Base-by-base conservation (phyloP, 1,284 basidiomycete species). In the Farysia itapuensis region DNA sequence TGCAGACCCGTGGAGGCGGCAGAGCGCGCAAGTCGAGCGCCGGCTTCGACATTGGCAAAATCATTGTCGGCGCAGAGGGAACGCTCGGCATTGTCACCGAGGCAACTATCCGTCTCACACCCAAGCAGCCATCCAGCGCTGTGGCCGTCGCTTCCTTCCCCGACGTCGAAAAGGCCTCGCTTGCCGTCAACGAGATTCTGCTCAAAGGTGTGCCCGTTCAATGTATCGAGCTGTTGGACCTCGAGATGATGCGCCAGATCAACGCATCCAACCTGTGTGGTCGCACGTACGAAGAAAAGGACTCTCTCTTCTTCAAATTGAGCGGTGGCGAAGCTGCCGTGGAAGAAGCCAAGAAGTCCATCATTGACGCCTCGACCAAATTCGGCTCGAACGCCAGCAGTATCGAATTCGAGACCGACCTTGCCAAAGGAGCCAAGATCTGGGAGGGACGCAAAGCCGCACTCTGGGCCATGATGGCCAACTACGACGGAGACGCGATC, bases 51-150 rank as follows among this genome's bases (percentile, higher is more conserved):
- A 81, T 85, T 1, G 93, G 90, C 1, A 91, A 93, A 67, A 78
- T 96, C 14, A 96, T 96, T 79, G 88, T 95, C 40, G 92, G 93
- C 15, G 89, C 91, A 0, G 93, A 97, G 74, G 93, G 93, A 1
- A 96, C 92, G 0, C 79, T 96, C 19, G 93, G 93, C 0, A 89
- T 97, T 43, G 83, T 96, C 24, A 93, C 90, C 0, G 92, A 95
- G 77, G 88, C 86, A 1, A 93, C 91, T 0, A 80, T 94, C 38
- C 81, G 88, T 5, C 81, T 95, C 5, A 83, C 89, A 0, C 91
- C 91, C 0, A 76, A 87, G 0, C 79, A 90, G n/a, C 88, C 87
- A 4, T 35, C 54, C 4, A 91, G 86, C 19, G 80, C 78, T 44
- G 81, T 78, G 24, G 81, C 79, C 5, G 79, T 80, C 14, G 79